A percentile compares a stretch with the other conserved stretches of the same genome.
Conservation (phyloP, 176 grass and related monocot genomes). For the Dactylis glomerata region DNA sequence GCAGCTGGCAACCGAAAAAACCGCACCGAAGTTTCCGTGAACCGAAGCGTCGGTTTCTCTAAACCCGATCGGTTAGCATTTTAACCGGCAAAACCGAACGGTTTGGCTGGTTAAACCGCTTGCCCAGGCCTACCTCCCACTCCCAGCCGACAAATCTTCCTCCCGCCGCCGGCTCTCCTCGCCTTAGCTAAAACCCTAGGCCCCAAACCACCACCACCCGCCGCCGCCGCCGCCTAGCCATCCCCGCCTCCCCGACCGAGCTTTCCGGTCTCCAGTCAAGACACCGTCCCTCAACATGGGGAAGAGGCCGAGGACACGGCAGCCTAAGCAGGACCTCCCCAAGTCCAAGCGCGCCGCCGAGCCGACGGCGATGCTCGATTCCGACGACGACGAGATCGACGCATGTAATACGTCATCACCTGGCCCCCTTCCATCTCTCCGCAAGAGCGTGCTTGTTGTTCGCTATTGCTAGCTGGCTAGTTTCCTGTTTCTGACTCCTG, state of each 20-base stretch:
- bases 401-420: slow-evolving; percentile 41
- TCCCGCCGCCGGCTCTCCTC: neutral
- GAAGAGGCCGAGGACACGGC: slow-evolving; percentile 33
- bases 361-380: slow-evolving; percentile 13
- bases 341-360: slow-evolving; percentile 26
- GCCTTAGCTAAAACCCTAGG: slow-evolving; percentile 19
- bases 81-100: too few species aligned
- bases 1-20: too few species aligned
- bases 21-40: too few species aligned
- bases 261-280: neutral
- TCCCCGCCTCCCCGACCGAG: neutral
- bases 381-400: slow-evolving; percentile 78
- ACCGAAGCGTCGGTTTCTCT: too few species aligned
- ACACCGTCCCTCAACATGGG: slow-evolving; percentile 32
- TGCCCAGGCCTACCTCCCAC: too few species aligned
- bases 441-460: neutral
- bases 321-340: neutral
- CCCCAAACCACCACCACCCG: neutral
- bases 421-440: neutral
- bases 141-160: neutral
- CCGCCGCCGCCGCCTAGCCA: neutral
- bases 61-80: too few species aligned
- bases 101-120: too few species aligned
- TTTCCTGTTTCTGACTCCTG: neutral
- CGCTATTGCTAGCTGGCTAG: neutral